Conservation (phyloP, 2,329 filamentous ascomycete genomes). For the Venturia pyrina region DNA sequence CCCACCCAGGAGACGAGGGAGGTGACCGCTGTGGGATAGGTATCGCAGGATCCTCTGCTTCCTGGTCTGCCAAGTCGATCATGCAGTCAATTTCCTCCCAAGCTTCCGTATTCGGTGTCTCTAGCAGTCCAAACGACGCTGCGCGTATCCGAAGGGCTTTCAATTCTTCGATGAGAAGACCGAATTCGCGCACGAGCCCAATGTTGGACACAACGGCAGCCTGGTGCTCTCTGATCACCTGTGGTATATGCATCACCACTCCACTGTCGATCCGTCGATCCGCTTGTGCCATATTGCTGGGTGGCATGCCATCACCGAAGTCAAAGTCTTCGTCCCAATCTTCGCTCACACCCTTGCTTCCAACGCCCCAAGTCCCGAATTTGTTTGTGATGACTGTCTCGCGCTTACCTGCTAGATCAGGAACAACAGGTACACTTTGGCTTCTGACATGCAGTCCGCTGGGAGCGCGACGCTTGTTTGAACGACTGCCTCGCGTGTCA, state of each 20-base stretch:
- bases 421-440: constrained; percentile 65
- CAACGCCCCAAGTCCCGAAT: constrained; percentile 73
- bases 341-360: constrained; percentile 70
- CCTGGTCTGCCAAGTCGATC: constrained; percentile 68
- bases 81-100: constrained; percentile 82
- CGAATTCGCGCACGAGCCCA: constrained; percentile 72
- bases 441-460: constrained; percentile 63
- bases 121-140: constrained; percentile 53
- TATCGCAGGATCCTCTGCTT: constrained; percentile 46
- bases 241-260: constrained; percentile 58
- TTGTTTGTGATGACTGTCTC: constrained; percentile 50
- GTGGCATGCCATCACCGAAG: constrained; percentile 44
- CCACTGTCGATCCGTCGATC: constrained; percentile 35
- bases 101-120: constrained; percentile 48
- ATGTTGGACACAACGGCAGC: constrained; percentile 75
- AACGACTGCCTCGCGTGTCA: constrained; percentile 60
- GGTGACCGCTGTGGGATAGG: constrained; percentile 42
- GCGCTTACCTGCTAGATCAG: constrained; percentile 47
- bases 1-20: constrained; percentile 46
- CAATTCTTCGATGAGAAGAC: constrained; percentile 70
- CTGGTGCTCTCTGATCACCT: constrained; percentile 71
- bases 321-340: constrained; percentile 90
- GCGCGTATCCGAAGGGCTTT: constrained; percentile 67
- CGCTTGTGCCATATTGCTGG: constrained; percentile 14
- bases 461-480: constrained; percentile 57